Conservation (phyloP, 2,329 filamentous ascomycete genomes). For the Botrytis deweyae region DNA sequence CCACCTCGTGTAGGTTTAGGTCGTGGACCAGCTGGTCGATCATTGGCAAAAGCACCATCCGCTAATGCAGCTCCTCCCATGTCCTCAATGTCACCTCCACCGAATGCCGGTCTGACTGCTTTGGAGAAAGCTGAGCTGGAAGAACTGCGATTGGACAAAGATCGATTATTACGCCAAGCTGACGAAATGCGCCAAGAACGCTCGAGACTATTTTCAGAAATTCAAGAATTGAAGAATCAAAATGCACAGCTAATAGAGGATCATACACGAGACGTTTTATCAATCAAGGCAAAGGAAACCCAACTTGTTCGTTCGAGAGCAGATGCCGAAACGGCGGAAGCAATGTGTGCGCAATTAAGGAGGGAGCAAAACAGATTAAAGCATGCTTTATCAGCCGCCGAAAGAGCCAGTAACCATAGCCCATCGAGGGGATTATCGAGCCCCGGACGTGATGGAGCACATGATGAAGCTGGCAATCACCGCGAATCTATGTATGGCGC, state of each 20-base stretch:
- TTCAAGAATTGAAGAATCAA: conserved; percentile 93
- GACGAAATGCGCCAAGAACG: conserved; percentile 83
- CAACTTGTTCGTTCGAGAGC: conserved; percentile 89
- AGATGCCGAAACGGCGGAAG: conserved; percentile 85
- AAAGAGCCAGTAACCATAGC: conserved; percentile 47
- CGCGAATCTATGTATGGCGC: conserved; percentile 47
- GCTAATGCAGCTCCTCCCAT: conserved; percentile 50
- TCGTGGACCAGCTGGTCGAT: conserved; percentile 78
- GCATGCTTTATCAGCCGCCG: conserved; percentile 69
- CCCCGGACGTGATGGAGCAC: conserved; percentile 48
- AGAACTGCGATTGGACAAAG: conserved; percentile 80
- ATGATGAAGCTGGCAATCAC: conserved; percentile 61
- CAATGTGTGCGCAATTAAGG: conserved; percentile 77
- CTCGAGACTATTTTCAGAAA: conserved; percentile 77
- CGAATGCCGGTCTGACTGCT: conserved; percentile 65
- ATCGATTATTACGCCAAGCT: conserved; percentile 69
- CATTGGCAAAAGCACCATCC: conserved; percentile 67
- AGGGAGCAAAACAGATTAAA: conserved; percentile 92
- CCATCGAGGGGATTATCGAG: conserved; percentile 38
- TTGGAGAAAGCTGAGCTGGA: conserved; percentile 92
- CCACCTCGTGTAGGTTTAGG: conserved; percentile 41
- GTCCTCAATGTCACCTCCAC: conserved; percentile 56
- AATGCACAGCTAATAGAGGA: conserved; percentile 97
- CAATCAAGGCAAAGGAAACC: conserved; percentile 97
- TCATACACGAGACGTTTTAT: conserved; percentile 90